These are phyloP conservation scores for Pseudohalonectria lignicola DNA, from an alignment of 2,329 filamentous ascomycete species.

Conservation along the genomic window DNA sequence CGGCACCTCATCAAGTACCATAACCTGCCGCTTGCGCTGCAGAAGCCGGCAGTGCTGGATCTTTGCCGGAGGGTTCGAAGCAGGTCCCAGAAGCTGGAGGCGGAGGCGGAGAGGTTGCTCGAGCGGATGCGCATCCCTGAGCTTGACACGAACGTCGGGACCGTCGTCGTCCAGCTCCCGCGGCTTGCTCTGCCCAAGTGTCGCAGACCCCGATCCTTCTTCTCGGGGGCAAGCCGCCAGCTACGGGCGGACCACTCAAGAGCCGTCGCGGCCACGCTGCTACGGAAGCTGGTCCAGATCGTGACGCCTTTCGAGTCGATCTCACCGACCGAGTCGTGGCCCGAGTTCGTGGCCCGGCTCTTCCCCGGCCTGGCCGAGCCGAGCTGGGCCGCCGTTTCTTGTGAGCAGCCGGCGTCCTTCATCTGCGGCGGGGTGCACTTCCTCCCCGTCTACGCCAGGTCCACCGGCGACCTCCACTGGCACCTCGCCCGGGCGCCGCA, in stretches of 20 bases:
- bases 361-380: slow-evolving; percentile 30
- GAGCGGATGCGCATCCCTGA: slow-evolving; percentile 28
- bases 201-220: slow-evolving; percentile 8
- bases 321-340: slow-evolving; percentile 30
- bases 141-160: slow-evolving; percentile 36
- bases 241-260: slow-evolving; percentile 24
- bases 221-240: slow-evolving; percentile 10
- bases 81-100: slow-evolving; percentile 31
- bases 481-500: slow-evolving; percentile 36
- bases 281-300: slow-evolving; percentile 36
- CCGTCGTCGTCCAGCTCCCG: slow-evolving; percentile 33
- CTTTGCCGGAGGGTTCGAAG: slow-evolving; percentile 42
- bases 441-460: slow-evolving; percentile 20
- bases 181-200: slow-evolving; percentile 12
- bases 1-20: slow-evolving; percentile 51
- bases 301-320: slow-evolving; percentile 36
- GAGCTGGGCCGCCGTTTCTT: background rate
- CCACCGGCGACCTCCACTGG: slow-evolving; percentile 21
- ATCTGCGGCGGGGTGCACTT: slow-evolving; percentile 36
- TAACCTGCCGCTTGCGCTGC: slow-evolving; percentile 58
- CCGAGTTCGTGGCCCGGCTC: slow-evolving; percentile 32
- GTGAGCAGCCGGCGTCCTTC: slow-evolving; percentile 20
- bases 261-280: slow-evolving; percentile 30
- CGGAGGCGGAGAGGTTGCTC: slow-evolving; percentile 45
- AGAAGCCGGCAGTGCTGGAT: slow-evolving; percentile 49